phyloP scores from a whole-genome alignment of 2,329 filamentous ascomycete genomes.

The Pseudogymnoascus sp. region DNA sequence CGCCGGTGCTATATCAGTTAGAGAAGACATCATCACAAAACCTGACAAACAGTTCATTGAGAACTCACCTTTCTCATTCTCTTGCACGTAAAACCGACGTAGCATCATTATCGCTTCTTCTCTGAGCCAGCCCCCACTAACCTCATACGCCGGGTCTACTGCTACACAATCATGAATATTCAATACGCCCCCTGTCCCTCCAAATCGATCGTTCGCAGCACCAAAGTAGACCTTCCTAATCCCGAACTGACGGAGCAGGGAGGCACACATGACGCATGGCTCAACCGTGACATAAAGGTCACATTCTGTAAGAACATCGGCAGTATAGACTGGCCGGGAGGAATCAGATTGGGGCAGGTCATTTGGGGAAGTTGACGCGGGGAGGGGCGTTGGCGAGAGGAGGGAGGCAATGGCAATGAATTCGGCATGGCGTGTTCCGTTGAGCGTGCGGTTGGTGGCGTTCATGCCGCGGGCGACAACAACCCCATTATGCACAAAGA shows the following conservation, averaged over 20 bases:
- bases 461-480: slow-evolving; percentile 93
- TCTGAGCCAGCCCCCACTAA: slow-evolving; percentile 78
- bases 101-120: slow-evolving; percentile 91
- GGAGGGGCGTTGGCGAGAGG: slow-evolving; percentile 44
- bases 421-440: slow-evolving; percentile 92
- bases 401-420: slow-evolving; percentile 75
- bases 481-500: slow-evolving; percentile 71
- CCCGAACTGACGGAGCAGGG: slow-evolving; percentile 76
- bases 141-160: slow-evolving; percentile 54
- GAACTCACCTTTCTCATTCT: slow-evolving; percentile 79
- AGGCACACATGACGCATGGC: slow-evolving; percentile 98
- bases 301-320: slow-evolving; percentile 59
- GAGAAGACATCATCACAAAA: not conserved
- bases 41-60: not conserved
- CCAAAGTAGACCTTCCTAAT: slow-evolving; percentile 92
- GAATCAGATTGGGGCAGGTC: slow-evolving; percentile 23
- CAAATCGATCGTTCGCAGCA: slow-evolving; percentile 93
- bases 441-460: slow-evolving; percentile 82
- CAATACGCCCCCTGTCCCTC: slow-evolving; percentile 89
- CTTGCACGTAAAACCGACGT: slow-evolving; percentile 92
- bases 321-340: slow-evolving; percentile 44
- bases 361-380: slow-evolving; percentile 31
- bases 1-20: slow-evolving; percentile 23
- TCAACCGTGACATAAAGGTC: slow-evolving; percentile 95
- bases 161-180: slow-evolving; percentile 54